phyloP scores from a whole-genome alignment of 306 rosid genomes.

The Vachellia collinsii region DNA sequence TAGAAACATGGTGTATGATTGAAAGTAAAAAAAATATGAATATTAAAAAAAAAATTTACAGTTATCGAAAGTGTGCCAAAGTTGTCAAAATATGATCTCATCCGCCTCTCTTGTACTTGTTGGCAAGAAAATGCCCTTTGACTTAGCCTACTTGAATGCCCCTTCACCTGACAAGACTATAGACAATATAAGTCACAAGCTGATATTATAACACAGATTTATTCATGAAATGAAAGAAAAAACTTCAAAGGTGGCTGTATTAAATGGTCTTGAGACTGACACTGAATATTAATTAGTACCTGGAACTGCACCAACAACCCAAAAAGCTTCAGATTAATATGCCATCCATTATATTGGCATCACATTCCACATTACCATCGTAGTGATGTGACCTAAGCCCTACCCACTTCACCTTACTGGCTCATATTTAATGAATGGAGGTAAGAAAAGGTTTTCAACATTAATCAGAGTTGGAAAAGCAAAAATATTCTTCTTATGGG shows the following conservation, averaged over 20 bases:
- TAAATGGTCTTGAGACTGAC: background rate
- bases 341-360: too few relatives aligned
- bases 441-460: too few relatives aligned
- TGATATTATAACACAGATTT: background rate
- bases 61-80: background rate
- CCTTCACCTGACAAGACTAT: constrained; percentile 95
- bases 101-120: constrained; percentile 56
- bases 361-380: constrained; percentile 80
- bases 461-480: too few relatives aligned
- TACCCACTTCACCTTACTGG: too few relatives aligned
- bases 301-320: constrained; percentile 93
- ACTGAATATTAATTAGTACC: constrained; percentile 44
- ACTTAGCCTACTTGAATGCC: constrained; percentile 76
- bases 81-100: constrained; percentile 53
- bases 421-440: too few relatives aligned
- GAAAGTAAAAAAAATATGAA: background rate
- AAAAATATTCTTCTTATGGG: too few relatives aligned
- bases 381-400: too few relatives aligned
- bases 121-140: constrained; percentile 71
- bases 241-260: constrained; percentile 10
- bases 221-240: background rate
- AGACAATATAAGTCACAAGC: constrained; percentile 12
- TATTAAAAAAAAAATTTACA: background rate
- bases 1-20: constrained; percentile 8
- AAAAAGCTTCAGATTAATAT: constrained; percentile 66